Evolutionary conservation across 768 basidiomycete genomes (phyloP), one percentile per base, ranked within the genome.

Genomic region (Xerocomus potaroensis): DNA sequence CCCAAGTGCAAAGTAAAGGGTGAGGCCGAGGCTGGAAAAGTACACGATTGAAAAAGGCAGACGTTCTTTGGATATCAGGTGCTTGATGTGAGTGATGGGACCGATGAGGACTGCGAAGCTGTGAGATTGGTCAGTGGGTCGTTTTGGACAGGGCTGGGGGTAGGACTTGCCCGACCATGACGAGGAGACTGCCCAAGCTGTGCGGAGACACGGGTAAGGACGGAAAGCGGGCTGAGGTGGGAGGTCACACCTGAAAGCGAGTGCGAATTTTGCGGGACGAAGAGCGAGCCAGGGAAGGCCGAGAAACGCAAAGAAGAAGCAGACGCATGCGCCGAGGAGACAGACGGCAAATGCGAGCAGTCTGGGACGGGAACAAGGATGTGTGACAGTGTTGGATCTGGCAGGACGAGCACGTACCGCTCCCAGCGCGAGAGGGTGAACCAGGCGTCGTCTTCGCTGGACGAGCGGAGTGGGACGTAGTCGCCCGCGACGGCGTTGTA

Each of bases 371-470:
- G 47, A 21, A 31, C 24, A 40, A 21, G 6, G 10, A 14, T 3
- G 35, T 2, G n/a, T n/a, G n/a, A n/a, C 12, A 4, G 24, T 6
- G 14, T 15, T 5, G n/a, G 18, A n/a, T 7, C 9, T n/a, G n/a
- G n/a, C n/a, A 15, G 1, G 16, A 12, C 7, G 16, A 8, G n/a
- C 2, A 55, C 47, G 31, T 18, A 86, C 87, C 94, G 77, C 64
- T 97, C 95, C 95, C 95, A 97, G 67, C 93, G 76, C 43, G 87
- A 87, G 31, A 94, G 69, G 34, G 88, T 86, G 67, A 96, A 91
- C 77, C 87, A 95, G 3, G 95, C 94, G 61, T 97, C 92, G 57
- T 98, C 95, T 64, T 99, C 94, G 65, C 91, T 92, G 24, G 86
- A 85, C 35, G 86, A 87, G 32, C 91, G 76, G 50, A 97, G 71